Evolutionary conservation across 2,329 filamentous ascomycete genomes (phyloP), one percentile per base, ranked within the genome.

Genomic region (Neonectria faginata): DNA sequence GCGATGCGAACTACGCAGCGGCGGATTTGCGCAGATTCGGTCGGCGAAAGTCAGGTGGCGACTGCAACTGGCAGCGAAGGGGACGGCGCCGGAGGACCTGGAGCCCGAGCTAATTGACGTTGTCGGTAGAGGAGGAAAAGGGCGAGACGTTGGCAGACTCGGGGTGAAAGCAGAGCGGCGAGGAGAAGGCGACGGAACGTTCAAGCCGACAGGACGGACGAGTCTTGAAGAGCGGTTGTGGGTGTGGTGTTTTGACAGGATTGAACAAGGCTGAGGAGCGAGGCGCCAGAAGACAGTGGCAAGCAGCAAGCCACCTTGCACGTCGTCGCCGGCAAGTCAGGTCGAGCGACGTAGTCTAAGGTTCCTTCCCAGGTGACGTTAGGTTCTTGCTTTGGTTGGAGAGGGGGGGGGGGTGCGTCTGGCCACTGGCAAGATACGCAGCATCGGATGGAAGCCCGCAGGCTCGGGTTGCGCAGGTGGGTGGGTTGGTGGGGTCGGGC

Each of bases 191-290:
- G 57, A 41, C 29, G 33, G 44, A n/a, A 48, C 27, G 18, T 29
- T 20, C 5, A 18, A 29, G 36, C 25, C 25, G n/a, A 25, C 22
- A 36, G 29, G 31, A 44, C 8, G 27, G 20, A 39, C 42, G 47
- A 48, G 10, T 51, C 36, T 41, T 29, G 22, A 48, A 48, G 33
- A 27, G 47, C 16, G 33, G 31, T n/a, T 27, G 56, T 64, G 42
- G 50, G 47, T 8, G 39, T 42, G 50, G 47, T 8, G 39, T 42
- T 42, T 42, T 27, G 18, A 18, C 10, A 25, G 39, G 39, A 54
- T 54, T 31, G 10, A 22, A 44, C 47, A 20, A 59, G 57, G 57
- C 47, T 52, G 57, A 52, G n/a, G 31, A 52, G 45, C 57, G 47
- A 59, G 57, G 47, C 41, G 57, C 36, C 44, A 33, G 47, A n/a